These are phyloP conservation scores for Beauveria asiatica DNA, from an alignment of 2,329 filamentous ascomycete species.

Conservation along the genomic window DNA sequence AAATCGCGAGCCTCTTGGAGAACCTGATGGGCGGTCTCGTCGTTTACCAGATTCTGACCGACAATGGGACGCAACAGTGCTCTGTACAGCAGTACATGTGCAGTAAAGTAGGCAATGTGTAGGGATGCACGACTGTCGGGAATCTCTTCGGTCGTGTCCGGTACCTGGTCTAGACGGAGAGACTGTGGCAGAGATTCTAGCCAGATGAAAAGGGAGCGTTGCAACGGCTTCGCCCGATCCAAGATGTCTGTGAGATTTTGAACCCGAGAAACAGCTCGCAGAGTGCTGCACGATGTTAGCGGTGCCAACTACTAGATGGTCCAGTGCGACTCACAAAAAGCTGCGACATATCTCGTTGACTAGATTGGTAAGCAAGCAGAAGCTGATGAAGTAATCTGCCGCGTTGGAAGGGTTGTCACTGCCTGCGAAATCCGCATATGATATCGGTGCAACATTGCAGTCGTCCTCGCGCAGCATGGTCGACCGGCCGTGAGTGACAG, in stretches of 20 bases:
- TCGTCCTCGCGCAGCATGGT: constrained; percentile 15
- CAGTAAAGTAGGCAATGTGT: constrained; percentile 13
- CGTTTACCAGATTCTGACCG: not conserved
- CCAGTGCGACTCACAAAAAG: constrained; percentile 11
- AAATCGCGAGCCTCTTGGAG: constrained; percentile 15
- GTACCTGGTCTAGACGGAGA: constrained; percentile 1
- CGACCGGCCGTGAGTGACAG: constrained; percentile 15
- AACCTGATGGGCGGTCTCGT: not conserved
- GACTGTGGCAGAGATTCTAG: constrained; percentile 10
- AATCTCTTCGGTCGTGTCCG: constrained; percentile 5
- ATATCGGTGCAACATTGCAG: constrained; percentile 13
- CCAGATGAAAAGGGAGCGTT: constrained; percentile 12
- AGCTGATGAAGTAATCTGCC: constrained; percentile 11
- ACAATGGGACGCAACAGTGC: constrained; percentile 13
- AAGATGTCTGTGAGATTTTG: constrained; percentile 9
- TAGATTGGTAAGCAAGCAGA: constrained; percentile 14
- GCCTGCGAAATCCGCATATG: constrained; percentile 8
- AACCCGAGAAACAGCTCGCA: constrained; percentile 12
- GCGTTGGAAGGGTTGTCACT: not conserved
- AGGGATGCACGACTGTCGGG: constrained; percentile 12
- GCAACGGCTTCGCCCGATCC: constrained; percentile 5
- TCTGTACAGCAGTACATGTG: constrained; percentile 12
- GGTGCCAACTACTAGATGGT: not conserved
- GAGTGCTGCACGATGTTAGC: constrained; percentile 9
- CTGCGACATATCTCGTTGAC: constrained; percentile 9